Evolutionary conservation across 352 stramenopile genomes (phyloP), one percentile per base, ranked within the genome.

Genomic region (Nothophytophthora sp.): DNA sequence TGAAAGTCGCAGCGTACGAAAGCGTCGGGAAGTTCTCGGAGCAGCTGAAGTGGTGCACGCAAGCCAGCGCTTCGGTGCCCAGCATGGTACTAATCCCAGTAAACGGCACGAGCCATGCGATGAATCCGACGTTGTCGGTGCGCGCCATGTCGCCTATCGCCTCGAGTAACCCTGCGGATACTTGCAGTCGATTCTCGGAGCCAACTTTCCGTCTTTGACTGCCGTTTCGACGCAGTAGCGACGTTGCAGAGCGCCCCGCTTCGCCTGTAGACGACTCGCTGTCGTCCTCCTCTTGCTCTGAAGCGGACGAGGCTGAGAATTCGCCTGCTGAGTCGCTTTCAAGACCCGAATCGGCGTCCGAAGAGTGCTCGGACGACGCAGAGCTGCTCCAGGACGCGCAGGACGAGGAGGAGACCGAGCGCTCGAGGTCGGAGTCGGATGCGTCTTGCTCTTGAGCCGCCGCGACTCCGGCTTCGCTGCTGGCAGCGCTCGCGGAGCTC

Each of bases 1-100:
- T 69, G 61, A 91, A 92, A 19, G 79, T 87, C 22, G 86, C 86
- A 6, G 86, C 83, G 49, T 92, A 92, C 46, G 86, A 96, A 12
- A 96, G 67, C 42, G 86, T 96, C 22, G 86, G 86, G 63, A 83
- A 94, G 25, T 87, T 57, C 19, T 73, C 63, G 0, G 76, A 65
- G 54, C 86, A 96, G 38, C 76, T 73, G 52, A 93, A 96, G 42
- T 94, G 81, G 37, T 77, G 61, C 0, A 43, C 43, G 49, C 86
- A 96, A 19, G 83, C 85, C 40, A 93, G 56, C 0, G 70, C 45
- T 41, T 92, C 84, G 11, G 84, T 94, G 12, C 56, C 22, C 11
- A 89, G 43, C 78, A 96, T 92, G 18, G 86, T 93, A 18, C 60
- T 55, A 46, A 94, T 70, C 28, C 86, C 86, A 0, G 63, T 81